These are phyloP conservation scores for Coffea canephora DNA, from an alignment of 257 asterid genomes.

Conservation along the genomic window DNA sequence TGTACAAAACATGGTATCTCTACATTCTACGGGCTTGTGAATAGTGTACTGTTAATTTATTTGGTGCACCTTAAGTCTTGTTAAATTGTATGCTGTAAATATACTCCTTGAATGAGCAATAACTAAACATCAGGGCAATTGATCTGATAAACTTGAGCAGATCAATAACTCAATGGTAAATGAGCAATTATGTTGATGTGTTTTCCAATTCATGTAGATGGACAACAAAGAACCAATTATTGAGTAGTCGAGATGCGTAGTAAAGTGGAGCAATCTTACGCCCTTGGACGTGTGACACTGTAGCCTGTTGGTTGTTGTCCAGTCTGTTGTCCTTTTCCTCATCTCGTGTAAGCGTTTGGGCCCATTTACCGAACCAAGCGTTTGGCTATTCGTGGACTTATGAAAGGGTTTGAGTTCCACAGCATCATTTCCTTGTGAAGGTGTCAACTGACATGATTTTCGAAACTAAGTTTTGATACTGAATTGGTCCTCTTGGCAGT, in stretches of 20 bases:
- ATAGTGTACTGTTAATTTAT: conserved; percentile 4
- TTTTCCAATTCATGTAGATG: no score
- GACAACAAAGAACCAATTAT: no score
- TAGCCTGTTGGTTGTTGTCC: not conserved
- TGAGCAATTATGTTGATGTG: not conserved
- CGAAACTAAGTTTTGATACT: not conserved
- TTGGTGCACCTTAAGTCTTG: not conserved
- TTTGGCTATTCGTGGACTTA: not conserved
- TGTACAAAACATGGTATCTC: not conserved
- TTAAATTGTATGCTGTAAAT: conserved; percentile 3
- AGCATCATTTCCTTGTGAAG: no score
- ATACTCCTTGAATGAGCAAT: not conserved
- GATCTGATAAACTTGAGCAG: not conserved
- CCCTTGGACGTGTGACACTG: no score
- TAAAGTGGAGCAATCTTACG: not conserved
- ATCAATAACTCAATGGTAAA: not conserved
- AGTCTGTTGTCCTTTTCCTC: not conserved
- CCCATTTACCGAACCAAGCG: not conserved
- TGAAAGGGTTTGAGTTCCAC: not conserved
- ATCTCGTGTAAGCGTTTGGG: not conserved
- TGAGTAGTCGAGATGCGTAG: not conserved
- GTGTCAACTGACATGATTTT: no score
- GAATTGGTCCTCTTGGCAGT: not conserved
- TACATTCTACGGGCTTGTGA: conserved; percentile 1
- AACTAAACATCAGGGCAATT: not conserved